Percentiles rank a stretch among this genome's conserved stretches.
Conservation (phyloP, 2,329 filamentous ascomycete genomes). For the Phialophora expanda region DNA sequence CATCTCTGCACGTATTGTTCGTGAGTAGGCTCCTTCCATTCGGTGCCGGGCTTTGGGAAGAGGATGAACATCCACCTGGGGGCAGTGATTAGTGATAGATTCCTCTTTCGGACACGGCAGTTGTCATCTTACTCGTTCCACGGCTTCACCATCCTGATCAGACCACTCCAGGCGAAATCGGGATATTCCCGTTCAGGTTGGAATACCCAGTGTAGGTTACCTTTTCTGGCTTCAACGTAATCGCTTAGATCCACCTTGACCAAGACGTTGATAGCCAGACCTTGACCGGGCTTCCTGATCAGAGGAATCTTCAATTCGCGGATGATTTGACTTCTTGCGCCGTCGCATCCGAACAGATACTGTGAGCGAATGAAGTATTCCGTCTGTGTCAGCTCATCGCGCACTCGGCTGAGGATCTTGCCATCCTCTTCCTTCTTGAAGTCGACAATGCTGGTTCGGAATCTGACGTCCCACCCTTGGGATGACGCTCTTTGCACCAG, state of each 20-base stretch:
- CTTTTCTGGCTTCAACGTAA: conserved; percentile 56
- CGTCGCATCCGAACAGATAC: conserved; percentile 67
- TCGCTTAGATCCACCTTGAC: conserved; percentile 59
- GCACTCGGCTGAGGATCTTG: conserved; percentile 46
- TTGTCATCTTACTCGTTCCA: conserved; percentile 57
- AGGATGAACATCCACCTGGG: conserved; percentile 61
- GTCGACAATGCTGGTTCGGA: conserved; percentile 46
- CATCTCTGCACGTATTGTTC: conserved; percentile 57
- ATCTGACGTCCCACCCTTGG: conserved; percentile 49
- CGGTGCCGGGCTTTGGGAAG: conserved; percentile 50
- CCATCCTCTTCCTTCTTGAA: conserved; percentile 42
- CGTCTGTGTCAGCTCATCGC: conserved; percentile 44
- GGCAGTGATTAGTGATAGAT: conserved; percentile 9
- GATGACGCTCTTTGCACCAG: conserved; percentile 47
- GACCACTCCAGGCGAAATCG: conserved; percentile 56
- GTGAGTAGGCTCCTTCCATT: conserved; percentile 50
- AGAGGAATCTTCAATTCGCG: conserved; percentile 56
- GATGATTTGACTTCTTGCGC: conserved; percentile 54
- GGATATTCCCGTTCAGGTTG: conserved; percentile 60
- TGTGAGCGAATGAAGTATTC: conserved; percentile 47
- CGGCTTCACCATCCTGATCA: conserved; percentile 66
- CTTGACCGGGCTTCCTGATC: conserved; percentile 53
- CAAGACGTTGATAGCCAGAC: conserved; percentile 58
- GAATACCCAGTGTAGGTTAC: conserved; percentile 67
- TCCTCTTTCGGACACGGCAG: background rate